Conservation (phyloP, 2,329 filamentous ascomycete species). For the Pseudocercospora fuligena region DNA sequence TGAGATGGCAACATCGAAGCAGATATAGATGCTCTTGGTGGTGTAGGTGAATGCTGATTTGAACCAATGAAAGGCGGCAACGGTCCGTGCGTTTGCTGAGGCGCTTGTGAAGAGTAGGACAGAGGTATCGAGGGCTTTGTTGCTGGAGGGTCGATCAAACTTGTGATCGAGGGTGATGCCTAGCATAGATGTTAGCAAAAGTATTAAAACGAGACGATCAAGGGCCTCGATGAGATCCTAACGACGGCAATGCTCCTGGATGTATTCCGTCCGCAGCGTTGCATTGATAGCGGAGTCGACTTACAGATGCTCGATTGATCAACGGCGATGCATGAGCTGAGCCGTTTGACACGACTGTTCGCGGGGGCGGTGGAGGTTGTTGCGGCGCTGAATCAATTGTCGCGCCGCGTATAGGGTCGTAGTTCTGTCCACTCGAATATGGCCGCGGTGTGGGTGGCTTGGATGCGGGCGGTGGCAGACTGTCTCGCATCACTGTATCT, state of each 20-base stretch:
- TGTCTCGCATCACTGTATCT: conserved; percentile 33
- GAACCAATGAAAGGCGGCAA: conserved; percentile 26
- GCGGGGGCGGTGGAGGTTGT: conserved; percentile 31
- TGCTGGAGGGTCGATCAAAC: conserved; percentile 75
- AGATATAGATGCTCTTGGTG: conserved; percentile 21
- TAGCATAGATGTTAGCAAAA: background rate
- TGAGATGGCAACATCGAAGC: conserved; percentile 13
- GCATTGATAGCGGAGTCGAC: background rate
- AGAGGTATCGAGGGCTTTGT: conserved; percentile 42
- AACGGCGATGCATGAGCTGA: conserved; percentile 47
- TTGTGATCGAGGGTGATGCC: conserved; percentile 85
- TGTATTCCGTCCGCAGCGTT: background rate
- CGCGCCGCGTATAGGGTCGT: conserved; percentile 83
- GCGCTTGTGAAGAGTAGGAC: conserved; percentile 35
- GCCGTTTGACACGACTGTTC: conserved; percentile 30
- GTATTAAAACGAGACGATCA: background rate
- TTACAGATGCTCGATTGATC: conserved; percentile 71
- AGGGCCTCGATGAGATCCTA: background rate
- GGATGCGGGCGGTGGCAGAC: conserved; percentile 45
- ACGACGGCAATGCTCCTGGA: background rate
- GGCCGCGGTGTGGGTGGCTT: conserved; percentile 46
- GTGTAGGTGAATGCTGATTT: conserved; percentile 30
- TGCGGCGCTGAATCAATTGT: conserved; percentile 48
- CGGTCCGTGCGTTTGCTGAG: conserved; percentile 22
- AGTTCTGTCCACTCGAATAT: conserved; percentile 77